Conservation (phyloP, 345 rosid genomes). For the Physaria fendleri region DNA sequence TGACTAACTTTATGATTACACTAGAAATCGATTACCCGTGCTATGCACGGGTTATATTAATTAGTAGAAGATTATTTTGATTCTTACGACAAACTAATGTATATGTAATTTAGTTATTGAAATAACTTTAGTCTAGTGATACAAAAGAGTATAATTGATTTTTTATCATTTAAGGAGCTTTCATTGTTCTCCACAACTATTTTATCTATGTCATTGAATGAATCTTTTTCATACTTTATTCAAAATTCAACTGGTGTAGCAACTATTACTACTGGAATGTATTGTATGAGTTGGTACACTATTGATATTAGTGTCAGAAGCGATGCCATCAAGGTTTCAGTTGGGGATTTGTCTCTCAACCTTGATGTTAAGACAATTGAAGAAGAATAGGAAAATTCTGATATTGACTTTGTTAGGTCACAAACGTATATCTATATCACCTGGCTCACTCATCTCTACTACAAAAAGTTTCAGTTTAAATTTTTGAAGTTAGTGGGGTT, state of each 20-base stretch:
- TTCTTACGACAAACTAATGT: too few species aligned
- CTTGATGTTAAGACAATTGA: slow-evolving; percentile 32
- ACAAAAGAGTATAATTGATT: too few species aligned
- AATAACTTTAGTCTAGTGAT: too few species aligned
- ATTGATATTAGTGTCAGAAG: slow-evolving; percentile 83
- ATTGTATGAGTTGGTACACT: slow-evolving; percentile 88
- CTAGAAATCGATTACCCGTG: too few species aligned
- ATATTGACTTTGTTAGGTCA: slow-evolving; percentile 20
- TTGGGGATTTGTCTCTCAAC: slow-evolving; percentile 57
- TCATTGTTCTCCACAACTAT: too few species aligned
- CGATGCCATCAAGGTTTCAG: slow-evolving; percentile 86
- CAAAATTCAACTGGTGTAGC: slow-evolving; percentile 93
- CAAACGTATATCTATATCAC: not conserved
- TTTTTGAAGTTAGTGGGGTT: not conserved
- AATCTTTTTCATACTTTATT: too few species aligned
- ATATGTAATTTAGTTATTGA: too few species aligned
- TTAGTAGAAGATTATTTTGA: too few species aligned
- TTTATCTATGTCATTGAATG: too few species aligned
- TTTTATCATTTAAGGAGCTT: too few species aligned
- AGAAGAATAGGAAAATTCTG: not conserved
- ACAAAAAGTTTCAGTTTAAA: not conserved
- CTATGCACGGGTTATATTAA: too few species aligned
- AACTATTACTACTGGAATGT: slow-evolving; percentile 91
- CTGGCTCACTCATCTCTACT: not conserved
- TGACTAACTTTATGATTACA: too few species aligned